These are phyloP conservation scores for Colletotrichum limetticola DNA, from an alignment of 2,329 filamentous ascomycete species.

Conservation along the genomic window DNA sequence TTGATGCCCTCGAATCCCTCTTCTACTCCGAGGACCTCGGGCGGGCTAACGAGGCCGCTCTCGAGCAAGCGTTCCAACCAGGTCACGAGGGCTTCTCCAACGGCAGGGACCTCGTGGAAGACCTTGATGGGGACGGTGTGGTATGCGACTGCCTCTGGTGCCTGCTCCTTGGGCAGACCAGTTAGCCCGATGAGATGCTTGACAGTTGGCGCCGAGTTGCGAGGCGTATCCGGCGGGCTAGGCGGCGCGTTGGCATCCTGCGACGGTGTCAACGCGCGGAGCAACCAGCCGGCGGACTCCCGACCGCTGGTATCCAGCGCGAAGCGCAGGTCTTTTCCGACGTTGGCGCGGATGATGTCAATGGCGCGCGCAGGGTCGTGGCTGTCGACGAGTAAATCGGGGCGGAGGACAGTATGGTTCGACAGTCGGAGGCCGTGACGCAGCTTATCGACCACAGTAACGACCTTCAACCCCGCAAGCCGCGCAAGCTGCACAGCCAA, in stretches of 20 bases:
- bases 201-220: slow-evolving; percentile 38
- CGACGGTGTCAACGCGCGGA: slow-evolving; percentile 58
- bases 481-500: slow-evolving; percentile 75
- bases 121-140: slow-evolving; percentile 81
- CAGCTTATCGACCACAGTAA: slow-evolving; percentile 73
- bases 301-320: slow-evolving; percentile 75
- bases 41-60: slow-evolving; percentile 62
- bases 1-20: slow-evolving; percentile 76
- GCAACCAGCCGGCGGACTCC: slow-evolving; percentile 69
- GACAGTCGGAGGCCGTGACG: slow-evolving; percentile 71
- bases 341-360: slow-evolving; percentile 69
- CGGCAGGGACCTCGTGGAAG: slow-evolving; percentile 73
- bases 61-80: slow-evolving; percentile 77
- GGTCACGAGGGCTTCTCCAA: slow-evolving; percentile 70
- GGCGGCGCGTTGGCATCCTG: slow-evolving; percentile 41
- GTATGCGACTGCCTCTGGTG: slow-evolving; percentile 57
- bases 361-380: slow-evolving; percentile 73
- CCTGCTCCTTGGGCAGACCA: slow-evolving; percentile 70
- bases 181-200: slow-evolving; percentile 75
- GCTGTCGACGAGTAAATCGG: slow-evolving; percentile 77
- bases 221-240: slow-evolving; percentile 52
- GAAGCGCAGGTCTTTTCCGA: slow-evolving; percentile 69
- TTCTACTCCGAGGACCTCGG: slow-evolving; percentile 73
- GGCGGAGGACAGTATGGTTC: slow-evolving; percentile 51
- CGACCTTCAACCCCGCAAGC: slow-evolving; percentile 71